These are phyloP conservation scores for Cytospora chrysosperma DNA, from an alignment of 2,329 filamentous ascomycete species.

Conservation along the genomic window DNA sequence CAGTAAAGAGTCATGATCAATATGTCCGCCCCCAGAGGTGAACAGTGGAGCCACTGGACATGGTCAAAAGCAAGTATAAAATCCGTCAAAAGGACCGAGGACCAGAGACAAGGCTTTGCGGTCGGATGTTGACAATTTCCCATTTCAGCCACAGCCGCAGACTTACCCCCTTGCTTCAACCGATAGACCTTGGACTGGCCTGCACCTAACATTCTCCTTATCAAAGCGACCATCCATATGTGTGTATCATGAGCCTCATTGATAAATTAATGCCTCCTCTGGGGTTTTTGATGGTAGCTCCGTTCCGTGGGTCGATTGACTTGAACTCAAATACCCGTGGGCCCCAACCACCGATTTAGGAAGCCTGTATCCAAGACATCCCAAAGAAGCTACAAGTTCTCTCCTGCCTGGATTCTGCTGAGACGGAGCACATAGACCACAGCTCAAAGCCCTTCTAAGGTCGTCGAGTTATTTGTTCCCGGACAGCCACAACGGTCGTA, in stretches of 20 bases:
- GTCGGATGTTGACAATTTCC: neutral
- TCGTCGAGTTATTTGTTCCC: conserved; percentile 2
- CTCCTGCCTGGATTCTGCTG: neutral
- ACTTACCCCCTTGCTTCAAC: neutral
- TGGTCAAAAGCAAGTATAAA: neutral
- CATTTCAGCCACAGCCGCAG: neutral
- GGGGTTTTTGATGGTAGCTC: neutral
- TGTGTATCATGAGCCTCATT: neutral
- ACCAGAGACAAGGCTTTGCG: neutral
- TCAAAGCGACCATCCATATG: too few relatives aligned
- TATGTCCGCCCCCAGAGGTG: neutral
- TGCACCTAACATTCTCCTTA: neutral
- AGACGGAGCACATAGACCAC: too few relatives aligned
- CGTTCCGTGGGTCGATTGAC: too few relatives aligned
- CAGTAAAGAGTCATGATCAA: neutral
- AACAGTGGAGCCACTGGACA: neutral
- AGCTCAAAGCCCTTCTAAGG: neutral
- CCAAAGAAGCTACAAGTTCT: neutral
- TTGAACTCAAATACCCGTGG: too few relatives aligned
- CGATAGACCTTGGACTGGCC: neutral
- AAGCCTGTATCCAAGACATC: too few relatives aligned
- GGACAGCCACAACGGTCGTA: neutral
- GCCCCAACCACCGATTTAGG: too few relatives aligned
- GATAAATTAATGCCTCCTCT: neutral
- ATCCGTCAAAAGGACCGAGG: neutral